Evolutionary conservation across 208 protist genomes (phyloP), one percentile per base, ranked within the genome.

Genomic region (Leishmania arabica): DNA sequence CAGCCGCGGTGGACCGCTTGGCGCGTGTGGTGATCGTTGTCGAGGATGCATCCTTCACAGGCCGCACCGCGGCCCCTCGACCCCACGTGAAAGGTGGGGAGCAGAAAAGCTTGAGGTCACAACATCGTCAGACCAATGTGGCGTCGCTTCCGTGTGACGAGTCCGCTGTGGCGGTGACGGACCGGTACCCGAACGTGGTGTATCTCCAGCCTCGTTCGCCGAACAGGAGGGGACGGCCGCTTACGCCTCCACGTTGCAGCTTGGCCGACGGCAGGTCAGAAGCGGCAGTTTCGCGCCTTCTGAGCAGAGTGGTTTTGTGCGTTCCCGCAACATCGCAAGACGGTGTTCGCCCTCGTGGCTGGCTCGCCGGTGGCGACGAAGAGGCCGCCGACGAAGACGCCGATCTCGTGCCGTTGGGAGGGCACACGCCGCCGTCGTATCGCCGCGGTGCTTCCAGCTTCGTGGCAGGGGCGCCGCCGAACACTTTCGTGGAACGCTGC

Each of bases 241-340:
- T 21, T 13, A 31, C 69, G 1, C 45, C 69, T 53, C 69, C 27
- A 11, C 69, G 45, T 19, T 45, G 42, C 24, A 27, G 27, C 37
- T 17, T 54, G 21, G 27, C 40, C 19, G 66, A n/a, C 21, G 11
- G 42, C 42, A 6, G 42, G 27, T 34, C 69, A 53, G 69, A 45
- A 27, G 42, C 5, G 69, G 8, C 42, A 3, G 69, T 17, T 54
- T 24, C 45, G 51, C 31, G 4, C 51, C 21, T 45, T 45, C 34
- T 42, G 19, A 21, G 90, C 82, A 78, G 91, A 51, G 90, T 89
- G 2, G 91, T 95, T 51, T 60, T 97, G 37, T 96, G 90, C 68
- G 79, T 71, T 40, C 94, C 94, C 0, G 34, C 27, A 19, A 96
- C 91, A 27, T 91, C 88, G 37, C 87, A 85, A 34, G 94, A 97